Base-by-base conservation (phyloP, 768 basidiomycete genomes). In the Auricularia sp. region DNA sequence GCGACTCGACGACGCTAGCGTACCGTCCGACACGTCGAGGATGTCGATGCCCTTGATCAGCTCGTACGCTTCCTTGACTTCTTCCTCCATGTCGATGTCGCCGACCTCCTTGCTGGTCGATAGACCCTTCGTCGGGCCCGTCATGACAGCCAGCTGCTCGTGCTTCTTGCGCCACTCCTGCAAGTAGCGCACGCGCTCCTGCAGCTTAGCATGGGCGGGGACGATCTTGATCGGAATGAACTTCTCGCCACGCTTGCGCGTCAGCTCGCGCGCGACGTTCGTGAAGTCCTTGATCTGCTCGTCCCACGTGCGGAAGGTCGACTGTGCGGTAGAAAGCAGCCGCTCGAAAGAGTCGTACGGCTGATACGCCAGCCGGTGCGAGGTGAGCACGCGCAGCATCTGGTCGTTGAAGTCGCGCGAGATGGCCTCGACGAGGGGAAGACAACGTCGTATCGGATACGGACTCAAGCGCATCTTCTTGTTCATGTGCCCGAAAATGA, bases 371-470 rank as follows among this genome's bases (percentile, higher is more conserved):
- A 98, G 82, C 10, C 96, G 88, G 65, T 95, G 92, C 2, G 91
- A 91, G 2, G 88, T 91, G 47, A 99, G 81, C 42, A 98, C 93
- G 44, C 90, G 88, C 1, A 96, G 81, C 36, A 98, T 86, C 70
- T 94, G 91, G 73, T 97, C 92, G 70, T 96, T 96, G 77, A 99
- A 97, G 74, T 99, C 97, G 14, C 89, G 85, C 6, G 97, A 98
- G 72, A 99, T 98, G 44, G 96, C 97, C 75, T 98, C 96, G 36
- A 98, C 94, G 56, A 99, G 88, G 0, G 96, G 97, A 3, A 98
- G 86, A 7, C 94, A 93, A 36, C 96, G 90, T 2, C 91, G 88
- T 68, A 98, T 93, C 0, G 97, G 97, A 74, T 99, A 98, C 0
- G 97, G 96, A 0, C 96, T 96, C 18, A 98, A 84, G 71, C 88